phyloP scores from a whole-genome alignment of 2,329 filamentous ascomycete species.

The Teratosphaeriaceae sp. region DNA sequence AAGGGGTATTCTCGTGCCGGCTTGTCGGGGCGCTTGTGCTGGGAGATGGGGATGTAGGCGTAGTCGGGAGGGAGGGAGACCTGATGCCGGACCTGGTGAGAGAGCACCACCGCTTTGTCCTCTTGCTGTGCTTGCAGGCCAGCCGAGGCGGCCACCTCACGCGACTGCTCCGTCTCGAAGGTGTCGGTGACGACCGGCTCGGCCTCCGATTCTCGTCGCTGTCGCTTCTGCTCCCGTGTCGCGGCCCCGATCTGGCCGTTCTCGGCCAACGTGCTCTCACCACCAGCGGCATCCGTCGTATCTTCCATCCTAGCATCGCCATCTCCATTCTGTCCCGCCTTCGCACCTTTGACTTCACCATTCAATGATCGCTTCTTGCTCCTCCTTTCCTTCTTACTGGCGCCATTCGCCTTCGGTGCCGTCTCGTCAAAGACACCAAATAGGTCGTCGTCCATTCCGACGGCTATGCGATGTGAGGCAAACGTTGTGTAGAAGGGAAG shows the following conservation, averaged over 20 bases:
- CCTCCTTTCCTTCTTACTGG: constrained; percentile 23
- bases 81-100: constrained; percentile 98
- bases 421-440: constrained; percentile 31
- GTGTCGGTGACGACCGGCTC: constrained; percentile 84
- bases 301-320: constrained; percentile 42
- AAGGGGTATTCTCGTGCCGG: constrained; percentile 79
- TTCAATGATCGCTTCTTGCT: constrained; percentile 84
- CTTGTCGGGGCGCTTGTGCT: constrained; percentile 83
- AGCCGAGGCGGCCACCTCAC: constrained; percentile 76
- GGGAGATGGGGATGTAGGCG: constrained; percentile 75
- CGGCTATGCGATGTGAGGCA: neutral
- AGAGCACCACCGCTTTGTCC: constrained; percentile 67
- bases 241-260: constrained; percentile 37
- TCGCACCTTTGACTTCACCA: constrained; percentile 58
- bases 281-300: constrained; percentile 18
- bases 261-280: constrained; percentile 23
- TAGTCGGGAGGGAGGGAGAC: constrained; percentile 82
- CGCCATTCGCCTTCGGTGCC: constrained; percentile 11
- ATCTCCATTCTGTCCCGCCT: constrained; percentile 34
- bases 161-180: constrained; percentile 90
- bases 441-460: constrained; percentile 19
- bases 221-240: constrained; percentile 54
- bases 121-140: constrained; percentile 60
- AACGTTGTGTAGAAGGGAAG: no score
- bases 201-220: constrained; percentile 57